Percentiles rank a stretch among this genome's conserved stretches.
These are phyloP conservation scores for Cotoneaster glaucophyllus DNA, from an alignment of 306 rosid genomes.

Conservation along the genomic window DNA sequence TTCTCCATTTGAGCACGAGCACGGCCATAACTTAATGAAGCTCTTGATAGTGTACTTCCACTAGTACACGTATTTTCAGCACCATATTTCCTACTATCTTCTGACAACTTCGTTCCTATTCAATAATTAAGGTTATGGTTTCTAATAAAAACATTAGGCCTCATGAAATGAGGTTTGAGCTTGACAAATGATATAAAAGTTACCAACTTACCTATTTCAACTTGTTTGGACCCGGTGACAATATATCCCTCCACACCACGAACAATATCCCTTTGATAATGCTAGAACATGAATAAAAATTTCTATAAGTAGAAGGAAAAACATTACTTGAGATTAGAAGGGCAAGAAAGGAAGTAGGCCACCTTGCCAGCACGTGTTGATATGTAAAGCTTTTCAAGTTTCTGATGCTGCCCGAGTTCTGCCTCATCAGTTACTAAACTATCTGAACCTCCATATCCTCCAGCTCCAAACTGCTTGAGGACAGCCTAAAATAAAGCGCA, in stretches of 20 bases:
- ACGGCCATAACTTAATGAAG: slow-evolving; percentile 66
- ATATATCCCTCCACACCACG: slow-evolving; percentile 96
- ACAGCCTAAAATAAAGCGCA: slow-evolving; percentile 62
- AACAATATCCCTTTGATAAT: slow-evolving; percentile 95
- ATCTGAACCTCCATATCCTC: slow-evolving; percentile 96
- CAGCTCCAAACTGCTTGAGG: slow-evolving; percentile 92
- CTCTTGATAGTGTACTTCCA: slow-evolving; percentile 78
- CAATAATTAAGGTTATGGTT: slow-evolving; percentile 19
- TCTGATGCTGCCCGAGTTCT: slow-evolving; percentile 85
- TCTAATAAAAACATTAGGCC: neutral
- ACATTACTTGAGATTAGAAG: neutral
- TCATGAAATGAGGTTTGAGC: neutral
- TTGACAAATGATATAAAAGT: neutral
- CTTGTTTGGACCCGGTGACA: slow-evolving; percentile 93
- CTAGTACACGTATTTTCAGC: slow-evolving; percentile 92
- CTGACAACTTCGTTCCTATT: slow-evolving; percentile 90
- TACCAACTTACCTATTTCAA: slow-evolving; percentile 72
- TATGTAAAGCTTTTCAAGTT: slow-evolving; percentile 90
- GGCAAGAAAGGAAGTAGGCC: slow-evolving; percentile 23
- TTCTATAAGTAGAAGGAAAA: slow-evolving; percentile 8
- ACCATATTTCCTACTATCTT: slow-evolving; percentile 95
- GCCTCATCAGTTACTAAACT: slow-evolving; percentile 70
- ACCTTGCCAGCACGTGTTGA: slow-evolving; percentile 99
- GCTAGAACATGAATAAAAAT: slow-evolving; percentile 41
- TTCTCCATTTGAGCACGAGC: slow-evolving; percentile 97